Conservation (phyloP, 2,329 filamentous ascomycete species). For the Cercospora zeae-maydis region DNA sequence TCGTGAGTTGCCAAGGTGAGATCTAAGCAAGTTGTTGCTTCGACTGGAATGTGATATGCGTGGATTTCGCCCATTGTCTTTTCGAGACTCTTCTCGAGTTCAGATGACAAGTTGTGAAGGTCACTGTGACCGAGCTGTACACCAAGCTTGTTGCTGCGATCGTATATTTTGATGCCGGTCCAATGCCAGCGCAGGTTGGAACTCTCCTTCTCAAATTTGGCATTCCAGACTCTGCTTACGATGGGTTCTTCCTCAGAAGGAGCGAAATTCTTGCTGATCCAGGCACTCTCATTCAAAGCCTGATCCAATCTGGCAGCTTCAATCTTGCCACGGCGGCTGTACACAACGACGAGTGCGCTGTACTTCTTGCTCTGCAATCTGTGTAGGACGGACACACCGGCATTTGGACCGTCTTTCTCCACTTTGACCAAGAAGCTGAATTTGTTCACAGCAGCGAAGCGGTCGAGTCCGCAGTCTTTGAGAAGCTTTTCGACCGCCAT, state of each 20-base stretch:
- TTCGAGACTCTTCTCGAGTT: not conserved
- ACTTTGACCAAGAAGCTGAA: constrained; percentile 3
- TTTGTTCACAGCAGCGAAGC: not conserved
- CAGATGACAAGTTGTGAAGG: not conserved
- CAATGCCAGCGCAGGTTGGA: not conserved
- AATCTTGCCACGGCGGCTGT: not conserved
- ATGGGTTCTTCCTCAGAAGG: not conserved
- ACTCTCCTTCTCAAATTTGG: not conserved
- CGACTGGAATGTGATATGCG: not conserved
- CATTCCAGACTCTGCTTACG: not conserved
- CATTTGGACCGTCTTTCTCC: not conserved
- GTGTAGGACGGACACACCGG: not conserved
- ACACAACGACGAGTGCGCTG: constrained; percentile 3
- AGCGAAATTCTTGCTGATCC: not conserved
- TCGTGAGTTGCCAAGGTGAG: not conserved
- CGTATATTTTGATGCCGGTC: not conserved
- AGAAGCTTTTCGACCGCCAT: not conserved
- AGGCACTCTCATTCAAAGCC: not conserved
- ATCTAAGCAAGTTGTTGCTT: not conserved
- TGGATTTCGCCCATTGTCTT: not conserved
- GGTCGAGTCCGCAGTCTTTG: not conserved
- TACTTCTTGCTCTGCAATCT: not conserved
- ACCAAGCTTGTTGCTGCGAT: not conserved
- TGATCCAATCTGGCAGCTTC: not conserved
- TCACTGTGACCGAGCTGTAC: not conserved